Conservation (phyloP, 768 basidiomycete species). For the Rubroboletus satanas region DNA sequence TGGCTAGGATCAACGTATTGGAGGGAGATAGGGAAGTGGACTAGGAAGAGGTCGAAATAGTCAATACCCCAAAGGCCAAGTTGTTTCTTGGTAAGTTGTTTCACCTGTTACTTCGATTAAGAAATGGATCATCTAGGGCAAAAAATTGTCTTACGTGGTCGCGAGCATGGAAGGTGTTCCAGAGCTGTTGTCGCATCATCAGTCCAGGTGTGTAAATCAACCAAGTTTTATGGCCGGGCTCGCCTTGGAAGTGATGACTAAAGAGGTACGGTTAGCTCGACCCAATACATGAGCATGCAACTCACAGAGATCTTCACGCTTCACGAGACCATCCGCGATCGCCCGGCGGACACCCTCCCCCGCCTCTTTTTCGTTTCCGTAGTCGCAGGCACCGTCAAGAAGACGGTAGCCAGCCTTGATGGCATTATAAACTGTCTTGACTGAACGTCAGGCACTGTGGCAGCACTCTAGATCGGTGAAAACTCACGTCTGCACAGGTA, state of each 20-base stretch:
- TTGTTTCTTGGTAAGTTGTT: constrained; percentile 54
- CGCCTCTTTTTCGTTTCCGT: constrained; percentile 86
- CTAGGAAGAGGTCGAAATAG: constrained; percentile 75
- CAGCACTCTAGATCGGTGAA: not conserved
- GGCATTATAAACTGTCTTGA: constrained; percentile 75
- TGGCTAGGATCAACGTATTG: constrained; percentile 73
- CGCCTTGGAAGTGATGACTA: constrained; percentile 84
- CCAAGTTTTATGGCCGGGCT: constrained; percentile 3
- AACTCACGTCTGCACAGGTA: constrained; percentile 55
- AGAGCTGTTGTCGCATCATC: constrained; percentile 46
- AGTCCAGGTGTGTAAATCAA: constrained; percentile 1
- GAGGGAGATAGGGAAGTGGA: constrained; percentile 85
- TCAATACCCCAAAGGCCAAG: constrained; percentile 80
- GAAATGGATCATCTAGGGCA: not conserved
- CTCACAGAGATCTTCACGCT: constrained; percentile 83
- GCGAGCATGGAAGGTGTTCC: constrained; percentile 85
- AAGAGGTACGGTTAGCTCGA: not conserved
- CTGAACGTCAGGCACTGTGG: constrained; percentile 1
- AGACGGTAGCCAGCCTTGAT: constrained; percentile 86
- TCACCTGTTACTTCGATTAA: constrained; percentile 40
- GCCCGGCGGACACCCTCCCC: constrained; percentile 76
- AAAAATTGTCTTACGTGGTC: constrained; percentile 52
- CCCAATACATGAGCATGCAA: constrained; percentile 5
- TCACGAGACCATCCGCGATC: constrained; percentile 77
- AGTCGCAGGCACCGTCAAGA: constrained; percentile 82